These are phyloP conservation scores for Rubia tinctorum DNA, from an alignment of 305 asterid genomes.

Conservation along the genomic window DNA sequence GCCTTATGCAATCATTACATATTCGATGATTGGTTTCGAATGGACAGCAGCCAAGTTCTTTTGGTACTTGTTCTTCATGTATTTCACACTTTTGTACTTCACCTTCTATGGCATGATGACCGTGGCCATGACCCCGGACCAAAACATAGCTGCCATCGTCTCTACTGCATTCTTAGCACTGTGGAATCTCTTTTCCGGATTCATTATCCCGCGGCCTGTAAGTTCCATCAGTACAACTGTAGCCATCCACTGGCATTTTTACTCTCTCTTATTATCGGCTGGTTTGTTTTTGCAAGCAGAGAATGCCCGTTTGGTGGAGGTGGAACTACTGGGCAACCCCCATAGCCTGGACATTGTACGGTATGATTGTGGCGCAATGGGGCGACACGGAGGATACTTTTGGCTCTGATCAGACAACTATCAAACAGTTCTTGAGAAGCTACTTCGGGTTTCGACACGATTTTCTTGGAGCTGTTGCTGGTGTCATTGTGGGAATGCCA, in stretches of 20 bases:
- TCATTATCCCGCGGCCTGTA: slow-evolving; percentile 14
- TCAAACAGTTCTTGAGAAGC: slow-evolving; percentile 31
- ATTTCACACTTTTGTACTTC: slow-evolving; percentile 18
- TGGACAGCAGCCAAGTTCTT: slow-evolving; percentile 23
- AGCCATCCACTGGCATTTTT: neutral
- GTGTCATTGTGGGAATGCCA: slow-evolving; percentile 28
- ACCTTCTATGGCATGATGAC: slow-evolving; percentile 25
- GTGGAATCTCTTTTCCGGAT: slow-evolving; percentile 26
- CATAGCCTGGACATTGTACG: slow-evolving; percentile 29
- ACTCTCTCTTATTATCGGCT: neutral
- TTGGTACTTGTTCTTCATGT: slow-evolving; percentile 26
- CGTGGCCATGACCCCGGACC: slow-evolving; percentile 20
- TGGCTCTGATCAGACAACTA: slow-evolving; percentile 12
- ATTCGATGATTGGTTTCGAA: slow-evolving; percentile 21
- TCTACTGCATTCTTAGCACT: slow-evolving; percentile 9
- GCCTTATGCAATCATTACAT: slow-evolving; percentile 10
- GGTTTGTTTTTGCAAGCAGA: slow-evolving; percentile 5
- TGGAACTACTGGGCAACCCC: slow-evolving; percentile 30
- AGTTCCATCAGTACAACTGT: neutral
- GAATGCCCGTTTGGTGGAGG: slow-evolving; percentile 36
- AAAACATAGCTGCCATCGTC: slow-evolving; percentile 19
- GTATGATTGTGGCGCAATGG: slow-evolving; percentile 27
- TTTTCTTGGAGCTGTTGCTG: slow-evolving; percentile 38
- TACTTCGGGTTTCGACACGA: slow-evolving; percentile 43
- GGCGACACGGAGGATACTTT: slow-evolving; percentile 14